phyloP scores from a whole-genome alignment of 805 yeast genomes.

The Ogataea sp. region DNA sequence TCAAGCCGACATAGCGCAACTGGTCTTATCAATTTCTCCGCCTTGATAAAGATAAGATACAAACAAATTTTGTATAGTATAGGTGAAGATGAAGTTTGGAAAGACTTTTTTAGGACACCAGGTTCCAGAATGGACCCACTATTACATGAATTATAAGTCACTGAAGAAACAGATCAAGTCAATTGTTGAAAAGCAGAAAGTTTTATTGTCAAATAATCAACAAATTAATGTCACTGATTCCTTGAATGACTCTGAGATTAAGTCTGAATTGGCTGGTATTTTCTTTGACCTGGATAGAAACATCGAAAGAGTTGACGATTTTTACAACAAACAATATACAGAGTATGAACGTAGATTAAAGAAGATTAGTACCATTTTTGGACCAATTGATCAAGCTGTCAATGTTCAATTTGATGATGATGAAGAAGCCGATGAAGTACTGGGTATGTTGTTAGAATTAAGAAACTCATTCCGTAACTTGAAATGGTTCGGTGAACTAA shows the following conservation, averaged over 20 bases:
- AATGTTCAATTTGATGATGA: slow-evolving; percentile 24
- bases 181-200: slow-evolving; percentile 38
- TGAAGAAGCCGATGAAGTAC: slow-evolving; percentile 55
- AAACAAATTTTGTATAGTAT: no score
- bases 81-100: slow-evolving; percentile 63
- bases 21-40: no score
- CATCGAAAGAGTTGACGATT: slow-evolving; percentile 72
- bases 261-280: slow-evolving; percentile 50
- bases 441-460: slow-evolving; percentile 65
- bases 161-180: slow-evolving; percentile 74
- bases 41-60: no score
- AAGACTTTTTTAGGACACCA: slow-evolving; percentile 75
- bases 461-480: slow-evolving; percentile 71
- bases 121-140: slow-evolving; percentile 87
- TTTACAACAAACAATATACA: slow-evolving; percentile 61
- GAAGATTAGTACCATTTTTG: slow-evolving; percentile 33
- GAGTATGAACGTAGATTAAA: slow-evolving; percentile 70
- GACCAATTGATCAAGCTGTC: background rate
- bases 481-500: slow-evolving; percentile 91
- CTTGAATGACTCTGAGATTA: slow-evolving; percentile 33
- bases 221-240: slow-evolving; percentile 17
- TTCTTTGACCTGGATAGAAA: slow-evolving; percentile 74
- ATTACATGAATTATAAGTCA: slow-evolving; percentile 78
- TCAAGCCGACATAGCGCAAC: no score
- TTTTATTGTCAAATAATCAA: slow-evolving; percentile 15